Base-by-base conservation (phyloP, 108 stramenopile genomes). In the Cyclotella choctawhatcheeana region DNA sequence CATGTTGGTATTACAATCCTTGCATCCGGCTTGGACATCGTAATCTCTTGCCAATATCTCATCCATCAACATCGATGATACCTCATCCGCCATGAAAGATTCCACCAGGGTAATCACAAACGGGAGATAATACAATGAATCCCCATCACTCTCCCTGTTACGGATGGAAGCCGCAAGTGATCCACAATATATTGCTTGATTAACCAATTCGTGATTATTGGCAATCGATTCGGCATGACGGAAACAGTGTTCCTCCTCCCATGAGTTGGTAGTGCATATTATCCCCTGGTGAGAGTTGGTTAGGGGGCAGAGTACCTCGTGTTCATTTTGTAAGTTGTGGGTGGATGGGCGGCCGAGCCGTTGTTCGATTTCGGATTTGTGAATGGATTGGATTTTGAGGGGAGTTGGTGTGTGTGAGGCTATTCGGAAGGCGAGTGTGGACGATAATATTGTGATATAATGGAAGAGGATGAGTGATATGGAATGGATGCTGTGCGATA, bases 221-320 rank as follows among this genome's bases (percentile, higher is more conserved):
- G 67, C 65, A 17, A 76, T 76, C 43, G 37, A 53, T 52, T 53
- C 51, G 6, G 64, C 53, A 61, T n/a, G n/a, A n/a, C 30, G 40
- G 33, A 1, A 30, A 24, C 40, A 63, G n/a, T n/a, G n/a, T n/a
- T n/a, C n/a, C n/a, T n/a, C n/a, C 18, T 74, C 55, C 17, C 3
- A 17, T 0, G 24, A 58, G 44, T 43, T 13, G 26, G 44, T 34
- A 1, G 74, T 67, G 74, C 58, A 67, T 4, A 76, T 26, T 21
- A 76, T 60, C 12, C 74, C 74, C 37, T 67, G 74, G 44, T 76
- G 74, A 5, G 37, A 21, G 25, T 40, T 62, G n/a, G 51, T 76
- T 5, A 76, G 14, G 48, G 74, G 74, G 30, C 74, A 76, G 17
- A 76, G 21, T 12, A 76, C 74, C 50, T 76, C 66, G 33, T 76